Conservation (phyloP, 805 yeast genomes). For the Grigorovia yakushimaensis region DNA sequence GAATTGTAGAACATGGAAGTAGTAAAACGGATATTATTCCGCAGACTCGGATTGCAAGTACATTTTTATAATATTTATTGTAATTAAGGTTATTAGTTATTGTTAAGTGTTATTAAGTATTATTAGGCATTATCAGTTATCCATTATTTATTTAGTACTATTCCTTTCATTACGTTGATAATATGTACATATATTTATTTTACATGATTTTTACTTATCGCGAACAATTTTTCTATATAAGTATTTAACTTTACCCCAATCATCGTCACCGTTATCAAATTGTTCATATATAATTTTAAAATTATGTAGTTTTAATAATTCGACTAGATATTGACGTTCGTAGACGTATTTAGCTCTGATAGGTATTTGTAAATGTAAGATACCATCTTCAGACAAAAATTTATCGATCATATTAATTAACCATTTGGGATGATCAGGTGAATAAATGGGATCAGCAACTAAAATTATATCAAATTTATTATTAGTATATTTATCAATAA, state of each 20-base stretch:
- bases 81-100: background rate
- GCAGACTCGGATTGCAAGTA: conserved; percentile 9
- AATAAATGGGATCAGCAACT: conserved; percentile 83
- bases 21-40: background rate
- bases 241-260: conserved; percentile 67
- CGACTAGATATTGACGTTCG: conserved; percentile 57
- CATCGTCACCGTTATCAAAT: conserved; percentile 65
- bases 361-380: conserved; percentile 66
- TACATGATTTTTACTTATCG: background rate
- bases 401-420: conserved; percentile 48
- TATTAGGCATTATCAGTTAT: too few relatives aligned
- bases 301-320: conserved; percentile 32
- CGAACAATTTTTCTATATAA: conserved; percentile 31
- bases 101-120: too few relatives aligned
- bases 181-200: too few relatives aligned
- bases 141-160: too few relatives aligned
- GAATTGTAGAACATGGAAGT: background rate
- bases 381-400: conserved; percentile 37
- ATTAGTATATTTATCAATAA: conserved; percentile 27
- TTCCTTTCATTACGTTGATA: too few relatives aligned
- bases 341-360: conserved; percentile 53
- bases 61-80: conserved; percentile 3
- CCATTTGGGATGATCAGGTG: conserved; percentile 69
- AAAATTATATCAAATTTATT: conserved; percentile 48
- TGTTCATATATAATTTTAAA: conserved; percentile 28